Conservation (phyloP, 2,329 filamentous ascomycete genomes). For the Tricladium varicosporioides region DNA sequence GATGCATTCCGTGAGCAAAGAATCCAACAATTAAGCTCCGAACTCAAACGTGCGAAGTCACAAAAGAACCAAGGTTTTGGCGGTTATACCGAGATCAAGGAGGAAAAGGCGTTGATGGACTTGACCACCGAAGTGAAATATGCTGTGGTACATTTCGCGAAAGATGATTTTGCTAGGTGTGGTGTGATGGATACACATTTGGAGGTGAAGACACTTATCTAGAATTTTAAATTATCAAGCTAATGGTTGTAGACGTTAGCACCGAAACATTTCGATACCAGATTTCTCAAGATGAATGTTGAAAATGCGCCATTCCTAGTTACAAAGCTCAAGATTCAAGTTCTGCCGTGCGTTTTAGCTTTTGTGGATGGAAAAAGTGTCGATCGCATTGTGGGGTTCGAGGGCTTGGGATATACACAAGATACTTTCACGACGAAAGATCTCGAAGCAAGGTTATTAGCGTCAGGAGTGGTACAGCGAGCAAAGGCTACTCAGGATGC, state of each 20-base stretch:
- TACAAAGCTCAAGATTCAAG: constrained; percentile 54
- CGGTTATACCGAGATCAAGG: constrained; percentile 53
- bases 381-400: constrained; percentile 58
- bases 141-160: constrained; percentile 41
- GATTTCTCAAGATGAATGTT: constrained; percentile 56
- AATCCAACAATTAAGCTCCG: constrained; percentile 55
- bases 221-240: not conserved
- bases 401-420: constrained; percentile 49
- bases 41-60: constrained; percentile 50
- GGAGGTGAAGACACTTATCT: constrained; percentile 23
- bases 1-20: constrained; percentile 55
- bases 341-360: constrained; percentile 56
- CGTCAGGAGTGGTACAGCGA: constrained; percentile 49
- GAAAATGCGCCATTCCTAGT: constrained; percentile 59
- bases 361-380: constrained; percentile 54
- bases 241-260: constrained; percentile 43
- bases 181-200: constrained; percentile 41
- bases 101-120: constrained; percentile 56
- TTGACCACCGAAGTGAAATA: constrained; percentile 39
- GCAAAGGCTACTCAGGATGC: constrained; percentile 49
- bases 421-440: constrained; percentile 54
- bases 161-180: constrained; percentile 41
- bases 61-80: constrained; percentile 51
- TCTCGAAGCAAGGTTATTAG: constrained; percentile 50
- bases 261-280: constrained; percentile 55